Evolutionary conservation across 805 yeast species (phyloP), one percentile per base, ranked within the genome.

Genomic region (Cyberlindnera sargentensis): DNA sequence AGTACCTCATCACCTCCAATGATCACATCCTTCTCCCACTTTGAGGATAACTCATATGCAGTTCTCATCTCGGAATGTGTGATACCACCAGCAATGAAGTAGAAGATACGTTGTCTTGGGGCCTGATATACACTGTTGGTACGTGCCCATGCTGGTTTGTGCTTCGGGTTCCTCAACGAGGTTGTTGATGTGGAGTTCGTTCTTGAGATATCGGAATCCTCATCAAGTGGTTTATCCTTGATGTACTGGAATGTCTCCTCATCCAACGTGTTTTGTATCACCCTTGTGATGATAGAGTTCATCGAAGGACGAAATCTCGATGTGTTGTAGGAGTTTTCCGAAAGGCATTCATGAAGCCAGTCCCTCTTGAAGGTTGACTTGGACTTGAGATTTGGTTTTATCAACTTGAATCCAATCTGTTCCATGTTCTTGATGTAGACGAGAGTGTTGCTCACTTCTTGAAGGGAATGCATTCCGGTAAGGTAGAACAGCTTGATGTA

Each of bases 21-120:
- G 47, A 82, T 77, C 15, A 93, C 74, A 47, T 88, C 95, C 57
- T 78, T 82, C 55, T 83, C 77, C 45, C 77, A 70, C 37, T 72
- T 61, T 15, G 67, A 63, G 7, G 87, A 75, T 38, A 88, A 70
- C 49, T 86, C 91, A 53, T 85, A 82, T 4, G 82, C 80, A 9
- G 86, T 73, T 48, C 91, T 75, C 28, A 84, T 66, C 62, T 93
- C 99, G 3, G 90, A 75, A 51, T 82, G 77, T 0, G 98, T 87
- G 23, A 85, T 64, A 7, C 98, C 99, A 24, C 99, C 99, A 2
- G 95, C 83, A 27, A 88, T 75, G 57, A 80, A 93, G 44, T 89
- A 76, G 50, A 90, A 76, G 6, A 90, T 69, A 40, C 93, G 69
- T 57, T 87, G 96, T 50, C 79, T 69, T 38, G 70, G 67, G 3